A percentile compares a stretch with the other conserved stretches of the same genome.
Evolutionary conservation across 2,329 filamentous ascomycete genomes (phyloP).

Genomic region (Pestalotiopsis fici): DNA sequence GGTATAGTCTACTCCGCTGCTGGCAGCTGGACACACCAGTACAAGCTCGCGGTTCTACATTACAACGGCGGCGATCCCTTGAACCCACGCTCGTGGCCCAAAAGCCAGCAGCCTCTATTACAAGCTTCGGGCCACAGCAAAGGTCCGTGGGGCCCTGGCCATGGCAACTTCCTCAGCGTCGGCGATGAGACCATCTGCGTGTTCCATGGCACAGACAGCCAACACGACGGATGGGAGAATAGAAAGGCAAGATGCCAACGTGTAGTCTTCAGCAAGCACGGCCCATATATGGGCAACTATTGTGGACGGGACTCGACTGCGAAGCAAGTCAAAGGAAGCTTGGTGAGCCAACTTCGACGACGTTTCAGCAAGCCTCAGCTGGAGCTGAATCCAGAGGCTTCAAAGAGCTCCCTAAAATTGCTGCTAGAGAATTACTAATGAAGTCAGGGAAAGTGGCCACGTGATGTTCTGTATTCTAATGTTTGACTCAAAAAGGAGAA

Average conservation of each 20-base stretch:
- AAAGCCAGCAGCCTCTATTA: conserved; percentile 25
- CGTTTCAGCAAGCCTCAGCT: neutral
- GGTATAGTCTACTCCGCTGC: conserved; percentile 31
- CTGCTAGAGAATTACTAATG: neutral
- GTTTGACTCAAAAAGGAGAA: neutral
- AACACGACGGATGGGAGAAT: conserved; percentile 29
- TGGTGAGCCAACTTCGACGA: neutral
- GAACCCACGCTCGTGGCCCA: conserved; percentile 26
- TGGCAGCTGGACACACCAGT: conserved; percentile 32
- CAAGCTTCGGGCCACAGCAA: conserved; percentile 15
- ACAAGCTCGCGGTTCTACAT: conserved; percentile 31
- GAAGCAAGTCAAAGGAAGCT: neutral
- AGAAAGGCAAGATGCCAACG: conserved; percentile 27
- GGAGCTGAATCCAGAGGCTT: neutral
- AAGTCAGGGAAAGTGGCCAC: neutral
- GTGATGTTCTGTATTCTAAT: neutral
- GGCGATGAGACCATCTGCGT: conserved; percentile 25
- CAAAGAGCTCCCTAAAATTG: neutral
- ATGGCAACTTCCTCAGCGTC: conserved; percentile 26
- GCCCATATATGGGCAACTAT: conserved; percentile 20
- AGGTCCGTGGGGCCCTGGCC: conserved; percentile 28
- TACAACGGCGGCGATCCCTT: conserved; percentile 29
- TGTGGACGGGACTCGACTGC: neutral
- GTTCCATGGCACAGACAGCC: conserved; percentile 30
- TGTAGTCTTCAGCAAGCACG: conserved; percentile 27